A percentile compares a stretch with the other conserved stretches of the same genome.
These are phyloP conservation scores for Arachis monticola DNA, from an alignment of 331 rosid species.

Conservation along the genomic window DNA sequence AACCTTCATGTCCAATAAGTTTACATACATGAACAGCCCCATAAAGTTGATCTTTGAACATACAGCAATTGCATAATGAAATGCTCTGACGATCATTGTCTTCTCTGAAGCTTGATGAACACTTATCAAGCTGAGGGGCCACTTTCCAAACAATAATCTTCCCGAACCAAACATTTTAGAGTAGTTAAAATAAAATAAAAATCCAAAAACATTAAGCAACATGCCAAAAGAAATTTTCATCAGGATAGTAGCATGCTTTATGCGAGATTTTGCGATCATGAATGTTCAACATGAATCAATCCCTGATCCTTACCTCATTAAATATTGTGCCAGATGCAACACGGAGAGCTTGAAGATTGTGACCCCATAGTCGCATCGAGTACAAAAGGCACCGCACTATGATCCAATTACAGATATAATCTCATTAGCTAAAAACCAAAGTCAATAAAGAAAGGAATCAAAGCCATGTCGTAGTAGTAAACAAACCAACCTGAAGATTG, in stretches of 20 bases:
- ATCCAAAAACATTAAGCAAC: conserved; percentile 29
- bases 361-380: conserved; percentile 97
- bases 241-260: background rate
- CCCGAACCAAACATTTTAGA: conserved; percentile 43
- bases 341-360: conserved; percentile 68
- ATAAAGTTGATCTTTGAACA: conserved; percentile 42
- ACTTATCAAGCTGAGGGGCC: conserved; percentile 43
- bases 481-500: conserved; percentile 78
- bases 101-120: conserved; percentile 43
- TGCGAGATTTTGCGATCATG: too few species aligned
- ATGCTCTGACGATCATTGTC: conserved; percentile 38
- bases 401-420: conserved; percentile 30
- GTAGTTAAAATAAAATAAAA: conserved; percentile 31
- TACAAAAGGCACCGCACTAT: conserved; percentile 84
- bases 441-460: conserved; percentile 2
- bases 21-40: conserved; percentile 71
- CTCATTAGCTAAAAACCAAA: background rate
- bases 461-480: conserved; percentile 29
- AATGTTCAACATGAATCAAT: conserved; percentile 21
- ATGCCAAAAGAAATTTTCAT: background rate
- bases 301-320: conserved; percentile 87
- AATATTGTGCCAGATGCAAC: conserved; percentile 92
- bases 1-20: conserved; percentile 96
- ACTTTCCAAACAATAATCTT: conserved; percentile 95
- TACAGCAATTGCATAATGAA: conserved; percentile 40